A percentile compares a stretch with the other conserved stretches of the same genome.
Conservation (phyloP, 2,329 filamentous ascomycete species). For the Fusarium duplospermum region DNA sequence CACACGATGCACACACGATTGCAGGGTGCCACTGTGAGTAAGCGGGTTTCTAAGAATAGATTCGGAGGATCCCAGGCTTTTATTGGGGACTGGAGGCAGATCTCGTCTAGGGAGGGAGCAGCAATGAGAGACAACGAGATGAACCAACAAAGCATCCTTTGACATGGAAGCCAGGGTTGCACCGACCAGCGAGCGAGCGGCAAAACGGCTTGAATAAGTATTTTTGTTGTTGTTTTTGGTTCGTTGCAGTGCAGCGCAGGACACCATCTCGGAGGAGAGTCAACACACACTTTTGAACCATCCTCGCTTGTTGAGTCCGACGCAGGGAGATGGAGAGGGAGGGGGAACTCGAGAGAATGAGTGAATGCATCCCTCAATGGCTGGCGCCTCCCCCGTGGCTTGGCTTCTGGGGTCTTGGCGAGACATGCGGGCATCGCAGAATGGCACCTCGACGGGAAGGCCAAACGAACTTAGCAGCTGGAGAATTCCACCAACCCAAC, state of each 20-base stretch:
- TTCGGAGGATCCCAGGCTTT: background rate
- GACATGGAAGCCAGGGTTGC: constrained; percentile 14
- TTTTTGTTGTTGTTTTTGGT: background rate
- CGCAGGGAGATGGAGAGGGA: background rate
- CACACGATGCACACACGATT: background rate
- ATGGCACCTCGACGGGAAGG: constrained; percentile 14
- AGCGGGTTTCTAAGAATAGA: constrained; percentile 31
- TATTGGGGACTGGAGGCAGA: background rate
- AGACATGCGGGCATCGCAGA: constrained; percentile 8
- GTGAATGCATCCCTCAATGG: constrained; percentile 2
- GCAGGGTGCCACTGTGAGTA: background rate
- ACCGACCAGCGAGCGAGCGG: constrained; percentile 1
- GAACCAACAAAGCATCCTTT: constrained; percentile 3
- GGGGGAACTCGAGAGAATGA: background rate
- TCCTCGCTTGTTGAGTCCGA: background rate
- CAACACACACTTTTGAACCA: background rate
- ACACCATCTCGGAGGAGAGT: background rate
- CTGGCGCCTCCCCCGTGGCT: constrained; percentile 11
- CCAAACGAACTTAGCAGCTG: background rate
- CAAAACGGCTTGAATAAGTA: background rate
- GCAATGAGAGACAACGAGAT: constrained; percentile 1
- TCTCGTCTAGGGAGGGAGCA: constrained; percentile 10
- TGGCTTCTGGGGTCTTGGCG: background rate
- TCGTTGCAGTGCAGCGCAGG: background rate
- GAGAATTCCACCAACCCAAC: background rate